A percentile compares a stretch with the other conserved stretches of the same genome.
These are phyloP conservation scores for Marasmius oreades DNA, from an alignment of 1,284 basidiomycete genomes.

Conservation along the genomic window DNA sequence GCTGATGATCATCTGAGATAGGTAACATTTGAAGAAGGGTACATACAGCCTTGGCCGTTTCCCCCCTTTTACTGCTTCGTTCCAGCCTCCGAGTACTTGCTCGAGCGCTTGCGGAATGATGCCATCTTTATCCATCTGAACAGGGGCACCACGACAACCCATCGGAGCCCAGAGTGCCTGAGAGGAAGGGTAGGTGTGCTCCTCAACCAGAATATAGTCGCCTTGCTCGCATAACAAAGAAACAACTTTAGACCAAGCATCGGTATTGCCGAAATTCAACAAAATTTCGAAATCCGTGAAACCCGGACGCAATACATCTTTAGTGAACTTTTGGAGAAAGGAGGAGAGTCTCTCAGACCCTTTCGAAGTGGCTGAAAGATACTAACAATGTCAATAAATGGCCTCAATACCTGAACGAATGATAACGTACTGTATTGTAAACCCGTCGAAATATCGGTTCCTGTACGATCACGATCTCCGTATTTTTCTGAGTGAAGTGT, in stretches of 20 bases:
- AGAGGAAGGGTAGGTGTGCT: slow-evolving; percentile 42
- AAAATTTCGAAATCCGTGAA: slow-evolving; percentile 15
- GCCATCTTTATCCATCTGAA: slow-evolving; percentile 54
- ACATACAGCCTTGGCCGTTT: slow-evolving; percentile 25
- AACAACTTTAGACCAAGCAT: slow-evolving; percentile 35
- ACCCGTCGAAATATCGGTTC: neutral
- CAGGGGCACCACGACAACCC: slow-evolving; percentile 39
- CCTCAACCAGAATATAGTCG: slow-evolving; percentile 53
- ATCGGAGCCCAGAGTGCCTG: slow-evolving; percentile 32
- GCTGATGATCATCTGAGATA: neutral
- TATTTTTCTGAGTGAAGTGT: neutral
- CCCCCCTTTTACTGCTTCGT: slow-evolving; percentile 19
- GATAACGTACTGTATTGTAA: slow-evolving; percentile 6
- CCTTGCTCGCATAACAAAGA: slow-evolving; percentile 44
- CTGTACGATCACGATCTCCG: neutral
- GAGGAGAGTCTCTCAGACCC: slow-evolving; percentile 8
- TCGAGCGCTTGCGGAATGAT: slow-evolving; percentile 49
- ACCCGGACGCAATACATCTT: slow-evolving; percentile 11
- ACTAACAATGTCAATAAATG: neutral
- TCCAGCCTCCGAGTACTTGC: slow-evolving; percentile 45
- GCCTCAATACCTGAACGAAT: neutral
- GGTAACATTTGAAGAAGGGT: slow-evolving; percentile 8
- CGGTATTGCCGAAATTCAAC: slow-evolving; percentile 27
- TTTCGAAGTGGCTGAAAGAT: slow-evolving; percentile 1
- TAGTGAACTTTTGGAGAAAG: slow-evolving; percentile 12